A percentile compares a stretch with the other conserved stretches of the same genome.
Evolutionary conservation across 2,329 filamentous ascomycete species (phyloP).

Genomic region (Parafenestella ontariensis): DNA sequence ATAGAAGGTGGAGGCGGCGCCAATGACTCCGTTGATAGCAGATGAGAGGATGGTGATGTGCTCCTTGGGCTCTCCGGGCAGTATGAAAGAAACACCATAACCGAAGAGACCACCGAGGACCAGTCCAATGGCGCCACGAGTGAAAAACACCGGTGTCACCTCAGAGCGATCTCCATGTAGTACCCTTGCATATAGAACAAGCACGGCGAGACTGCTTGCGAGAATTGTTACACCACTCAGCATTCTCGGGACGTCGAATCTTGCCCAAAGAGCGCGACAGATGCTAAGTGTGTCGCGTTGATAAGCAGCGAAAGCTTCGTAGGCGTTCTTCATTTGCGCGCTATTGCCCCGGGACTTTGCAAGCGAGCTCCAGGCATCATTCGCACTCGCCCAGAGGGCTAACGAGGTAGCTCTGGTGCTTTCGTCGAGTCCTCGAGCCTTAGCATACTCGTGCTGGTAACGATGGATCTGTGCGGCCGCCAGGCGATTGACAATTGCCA

Average conservation of each 20-base stretch:
- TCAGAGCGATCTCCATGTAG: slow-evolving; percentile 61
- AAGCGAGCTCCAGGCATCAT: slow-evolving; percentile 59
- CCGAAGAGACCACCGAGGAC: slow-evolving; percentile 51
- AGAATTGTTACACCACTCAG: slow-evolving; percentile 77
- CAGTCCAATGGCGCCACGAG: slow-evolving; percentile 58
- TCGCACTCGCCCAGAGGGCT: slow-evolving; percentile 66
- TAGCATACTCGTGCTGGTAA: slow-evolving; percentile 85
- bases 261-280: slow-evolving; percentile 87
- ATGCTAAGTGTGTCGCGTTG: slow-evolving; percentile 78
- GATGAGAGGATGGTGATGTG: slow-evolving; percentile 52
- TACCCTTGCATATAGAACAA: slow-evolving; percentile 75
- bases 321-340: slow-evolving; percentile 52
- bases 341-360: slow-evolving; percentile 44
- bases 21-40: slow-evolving; percentile 49
- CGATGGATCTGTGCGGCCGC: slow-evolving; percentile 85
- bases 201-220: slow-evolving; percentile 68
- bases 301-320: slow-evolving; percentile 71
- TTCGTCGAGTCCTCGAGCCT: slow-evolving; percentile 72
- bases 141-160: slow-evolving; percentile 61
- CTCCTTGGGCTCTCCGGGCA: slow-evolving; percentile 49
- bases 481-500: slow-evolving; percentile 78
- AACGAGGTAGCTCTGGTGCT: slow-evolving; percentile 63
- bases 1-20: slow-evolving; percentile 51
- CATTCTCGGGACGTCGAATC: slow-evolving; percentile 91
- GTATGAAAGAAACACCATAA: slow-evolving; percentile 54